Conservation (phyloP, 2,329 filamentous ascomycete genomes). For the Talaromyces sp. region DNA sequence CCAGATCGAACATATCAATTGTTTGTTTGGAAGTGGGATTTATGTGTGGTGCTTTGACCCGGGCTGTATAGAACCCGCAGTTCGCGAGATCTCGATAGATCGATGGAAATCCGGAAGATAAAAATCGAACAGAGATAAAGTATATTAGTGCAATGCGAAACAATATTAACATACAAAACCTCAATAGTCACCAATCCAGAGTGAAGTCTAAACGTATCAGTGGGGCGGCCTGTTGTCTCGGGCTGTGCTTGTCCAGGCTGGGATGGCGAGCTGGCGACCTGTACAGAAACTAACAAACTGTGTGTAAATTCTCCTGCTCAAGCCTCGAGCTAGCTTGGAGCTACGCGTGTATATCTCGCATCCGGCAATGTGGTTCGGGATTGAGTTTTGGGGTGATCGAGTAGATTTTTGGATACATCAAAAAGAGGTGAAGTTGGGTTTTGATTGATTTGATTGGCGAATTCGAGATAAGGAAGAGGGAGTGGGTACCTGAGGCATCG, state of each 20-base stretch:
- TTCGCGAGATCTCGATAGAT: neutral
- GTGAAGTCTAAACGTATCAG: neutral
- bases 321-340: constrained; percentile 1
- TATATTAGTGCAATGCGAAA: neutral
- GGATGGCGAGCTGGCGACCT: constrained; percentile 2
- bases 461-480: neutral
- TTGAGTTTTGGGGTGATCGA: neutral
- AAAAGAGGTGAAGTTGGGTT: neutral
- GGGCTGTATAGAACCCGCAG: neutral
- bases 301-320: constrained; percentile 13
- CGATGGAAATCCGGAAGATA: neutral
- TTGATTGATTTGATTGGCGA: neutral
- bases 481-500: neutral
- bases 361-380: constrained; percentile 2
- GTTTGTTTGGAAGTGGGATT: neutral
- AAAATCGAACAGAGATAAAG: neutral
- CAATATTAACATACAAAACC: neutral
- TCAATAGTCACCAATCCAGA: neutral
- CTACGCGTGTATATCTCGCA: constrained; percentile 7
- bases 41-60: neutral
- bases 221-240: neutral
- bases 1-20: neutral
- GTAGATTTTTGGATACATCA: constrained; percentile 8
- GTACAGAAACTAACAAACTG: neutral
- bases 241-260: neutral